Evolutionary conservation across 176 grass and related monocot genomes (phyloP).

Genomic region (Carex pumila): DNA sequence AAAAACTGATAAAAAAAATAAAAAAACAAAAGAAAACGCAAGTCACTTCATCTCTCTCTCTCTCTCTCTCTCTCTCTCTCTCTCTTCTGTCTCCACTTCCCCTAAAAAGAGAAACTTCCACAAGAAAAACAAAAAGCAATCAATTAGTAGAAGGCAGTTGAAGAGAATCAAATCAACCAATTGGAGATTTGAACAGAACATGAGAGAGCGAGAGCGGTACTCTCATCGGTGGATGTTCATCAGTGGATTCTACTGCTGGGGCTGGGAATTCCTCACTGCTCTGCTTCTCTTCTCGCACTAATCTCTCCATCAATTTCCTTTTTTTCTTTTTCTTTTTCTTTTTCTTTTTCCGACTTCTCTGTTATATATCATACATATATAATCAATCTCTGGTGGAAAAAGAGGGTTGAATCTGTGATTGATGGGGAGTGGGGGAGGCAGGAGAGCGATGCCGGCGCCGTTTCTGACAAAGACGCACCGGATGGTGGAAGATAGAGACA

Average conservation of each 20-base stretch:
- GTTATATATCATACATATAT: not conserved
- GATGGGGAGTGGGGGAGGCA: not conserved
- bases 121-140: not conserved
- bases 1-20: not conserved
- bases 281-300: slow-evolving; percentile 68
- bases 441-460: slow-evolving; percentile 49
- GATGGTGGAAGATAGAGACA: slow-evolving; percentile 67
- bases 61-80: not conserved
- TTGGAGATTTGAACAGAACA: not conserved
- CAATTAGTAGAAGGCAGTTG: not conserved
- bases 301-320: not conserved
- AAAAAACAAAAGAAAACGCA: not conserved
- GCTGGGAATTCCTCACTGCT: slow-evolving; percentile 87
- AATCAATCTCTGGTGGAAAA: not conserved
- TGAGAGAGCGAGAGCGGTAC: not conserved
- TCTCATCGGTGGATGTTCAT: slow-evolving; percentile 26
- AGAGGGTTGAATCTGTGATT: not conserved
- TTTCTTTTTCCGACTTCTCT: not conserved
- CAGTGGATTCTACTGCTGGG: slow-evolving; percentile 90
- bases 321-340: not conserved
- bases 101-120: not conserved
- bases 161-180: not conserved
- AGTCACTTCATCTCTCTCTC: not conserved
- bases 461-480: slow-evolving; percentile 79
- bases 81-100: not conserved